Evolutionary conservation across 371 early-diverging fungal genomes (phyloP).

Genomic region (Mortierella polycephala): DNA sequence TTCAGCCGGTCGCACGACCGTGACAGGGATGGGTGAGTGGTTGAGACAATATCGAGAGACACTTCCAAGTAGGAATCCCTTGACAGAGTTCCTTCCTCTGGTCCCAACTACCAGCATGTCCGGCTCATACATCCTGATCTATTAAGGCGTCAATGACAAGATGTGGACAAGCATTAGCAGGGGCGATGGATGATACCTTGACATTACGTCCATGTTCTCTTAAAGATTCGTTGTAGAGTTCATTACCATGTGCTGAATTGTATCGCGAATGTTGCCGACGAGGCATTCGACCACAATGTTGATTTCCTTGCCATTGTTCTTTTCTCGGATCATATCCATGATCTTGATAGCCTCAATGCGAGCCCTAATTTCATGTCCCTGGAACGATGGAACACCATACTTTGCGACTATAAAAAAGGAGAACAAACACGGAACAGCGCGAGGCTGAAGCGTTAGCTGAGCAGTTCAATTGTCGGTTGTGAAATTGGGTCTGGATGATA

Average conservation of each 20-base stretch:
- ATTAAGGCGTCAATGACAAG: background rate
- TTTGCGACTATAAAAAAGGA: conserved; percentile 27
- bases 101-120: conserved; percentile 69
- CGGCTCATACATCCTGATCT: conserved; percentile 72
- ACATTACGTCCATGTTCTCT: no score
- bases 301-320: conserved; percentile 56
- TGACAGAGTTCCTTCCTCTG: conserved; percentile 65
- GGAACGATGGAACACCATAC: conserved; percentile 52
- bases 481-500: background rate
- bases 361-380: conserved; percentile 60
- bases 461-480: background rate
- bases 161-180: background rate
- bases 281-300: conserved; percentile 69
- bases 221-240: no score
- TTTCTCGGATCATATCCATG: conserved; percentile 62
- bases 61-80: conserved; percentile 65
- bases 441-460: background rate
- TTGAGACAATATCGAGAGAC: conserved; percentile 69
- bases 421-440: background rate
- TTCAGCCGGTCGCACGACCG: conserved; percentile 66
- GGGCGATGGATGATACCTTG: no score
- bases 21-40: conserved; percentile 69
- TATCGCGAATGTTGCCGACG: conserved; percentile 70
- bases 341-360: conserved; percentile 62
- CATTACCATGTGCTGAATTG: conserved; percentile 68